A percentile compares a stretch with the other conserved stretches of the same genome.
phyloP scores from a whole-genome alignment of 2,329 filamentous ascomycete species.

The Onygenales sp. region DNA sequence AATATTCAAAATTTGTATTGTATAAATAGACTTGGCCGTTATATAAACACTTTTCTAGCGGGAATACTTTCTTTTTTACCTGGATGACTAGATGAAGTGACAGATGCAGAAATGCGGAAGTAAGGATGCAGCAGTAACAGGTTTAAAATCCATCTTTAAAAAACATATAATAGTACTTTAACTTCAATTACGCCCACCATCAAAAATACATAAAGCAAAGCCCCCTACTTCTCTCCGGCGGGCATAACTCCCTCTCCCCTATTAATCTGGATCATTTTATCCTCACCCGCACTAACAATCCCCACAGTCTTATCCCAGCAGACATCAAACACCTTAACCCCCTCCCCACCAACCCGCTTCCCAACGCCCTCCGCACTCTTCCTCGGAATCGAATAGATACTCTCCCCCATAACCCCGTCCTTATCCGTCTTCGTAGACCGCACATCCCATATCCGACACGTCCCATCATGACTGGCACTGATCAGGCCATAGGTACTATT shows the following conservation, averaged over 20 bases:
- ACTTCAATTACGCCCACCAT: not conserved
- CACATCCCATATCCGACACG: conserved; percentile 89
- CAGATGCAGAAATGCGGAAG: not conserved
- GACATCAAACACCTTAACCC: conserved; percentile 82
- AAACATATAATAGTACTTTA: conserved; percentile 21
- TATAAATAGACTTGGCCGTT: conserved; percentile 11
- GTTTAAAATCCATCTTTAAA: not conserved
- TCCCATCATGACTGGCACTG: conserved; percentile 85
- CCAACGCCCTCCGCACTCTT: conserved; percentile 59
- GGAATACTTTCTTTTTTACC: not conserved
- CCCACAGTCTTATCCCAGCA: conserved; percentile 79
- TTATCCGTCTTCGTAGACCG: conserved; percentile 54
- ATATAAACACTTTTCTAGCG: not conserved
- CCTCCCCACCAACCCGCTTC: conserved; percentile 62
- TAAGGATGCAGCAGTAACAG: not conserved
- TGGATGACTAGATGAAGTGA: not conserved
- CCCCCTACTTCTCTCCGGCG: conserved; percentile 19
- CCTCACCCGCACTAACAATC: conserved; percentile 85
- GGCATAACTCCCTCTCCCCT: conserved; percentile 45
- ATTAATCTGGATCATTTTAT: conserved; percentile 92
- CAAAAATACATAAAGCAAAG: not conserved
- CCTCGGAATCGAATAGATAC: conserved; percentile 65
- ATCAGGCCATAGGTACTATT: conserved; percentile 74
- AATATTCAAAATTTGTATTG: not conserved
- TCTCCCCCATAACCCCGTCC: conserved; percentile 56